Percentiles rank a stretch among this genome's conserved stretches.
phyloP scores from a whole-genome alignment of 2,329 filamentous ascomycete genomes.

The Cladosporium velox region DNA sequence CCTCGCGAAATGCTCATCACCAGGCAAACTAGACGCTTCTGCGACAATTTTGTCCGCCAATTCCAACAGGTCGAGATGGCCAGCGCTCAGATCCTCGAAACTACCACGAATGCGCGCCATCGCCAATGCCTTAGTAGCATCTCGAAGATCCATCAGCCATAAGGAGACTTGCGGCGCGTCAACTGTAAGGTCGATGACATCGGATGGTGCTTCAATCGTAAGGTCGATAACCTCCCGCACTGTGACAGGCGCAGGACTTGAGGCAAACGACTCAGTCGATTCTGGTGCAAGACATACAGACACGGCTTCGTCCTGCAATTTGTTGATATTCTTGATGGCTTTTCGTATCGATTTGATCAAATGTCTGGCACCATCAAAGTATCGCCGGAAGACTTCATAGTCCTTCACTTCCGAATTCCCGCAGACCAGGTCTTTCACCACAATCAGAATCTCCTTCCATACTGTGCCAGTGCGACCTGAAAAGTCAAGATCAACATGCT shows the following conservation, averaged over 20 bases:
- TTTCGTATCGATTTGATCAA: background rate
- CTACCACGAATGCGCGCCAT: constrained; percentile 1
- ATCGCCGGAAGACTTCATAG: constrained; percentile 1
- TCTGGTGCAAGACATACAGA: background rate
- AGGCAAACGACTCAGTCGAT: background rate
- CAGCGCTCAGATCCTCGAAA: background rate
- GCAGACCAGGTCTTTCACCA: background rate
- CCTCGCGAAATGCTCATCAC: background rate
- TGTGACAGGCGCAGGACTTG: background rate
- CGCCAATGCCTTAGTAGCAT: background rate
- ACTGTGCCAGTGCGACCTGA: background rate
- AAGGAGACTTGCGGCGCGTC: background rate
- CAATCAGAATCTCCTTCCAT: background rate
- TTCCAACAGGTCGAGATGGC: background rate
- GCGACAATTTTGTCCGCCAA: background rate
- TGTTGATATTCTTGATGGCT: background rate
- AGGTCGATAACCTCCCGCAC: background rate
- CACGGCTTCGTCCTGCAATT: background rate
- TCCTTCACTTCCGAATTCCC: background rate
- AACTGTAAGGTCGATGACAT: background rate
- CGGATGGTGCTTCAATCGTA: background rate
- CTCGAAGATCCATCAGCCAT: background rate
- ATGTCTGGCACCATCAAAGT: background rate
- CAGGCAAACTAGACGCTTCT: background rate
- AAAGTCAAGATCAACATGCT: background rate